Evolutionary conservation across 805 yeast genomes (phyloP), one percentile per base, ranked within the genome.

Genomic region (Teunomyces kruisii): DNA sequence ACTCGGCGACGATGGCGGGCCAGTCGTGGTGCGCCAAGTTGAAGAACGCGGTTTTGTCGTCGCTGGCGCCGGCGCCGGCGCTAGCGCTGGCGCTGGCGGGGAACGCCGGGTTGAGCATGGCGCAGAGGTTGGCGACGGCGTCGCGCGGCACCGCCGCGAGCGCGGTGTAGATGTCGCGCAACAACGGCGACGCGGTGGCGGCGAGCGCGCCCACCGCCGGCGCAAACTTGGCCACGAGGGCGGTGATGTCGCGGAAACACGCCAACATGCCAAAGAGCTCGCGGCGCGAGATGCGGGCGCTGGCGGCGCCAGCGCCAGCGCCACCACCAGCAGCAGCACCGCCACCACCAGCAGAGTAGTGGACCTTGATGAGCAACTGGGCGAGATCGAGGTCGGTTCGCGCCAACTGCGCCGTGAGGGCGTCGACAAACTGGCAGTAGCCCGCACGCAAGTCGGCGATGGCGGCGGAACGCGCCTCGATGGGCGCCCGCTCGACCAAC

Each of bases 381-480:
- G 70, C 74, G 15, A 72, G 52, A 39, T 72, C 75, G 17, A 64
- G 44, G 6, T 62, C 67, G 14, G 61, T 49, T 32, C 63, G 64
- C 8, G 46, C 51, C 15, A 70, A 42, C 17, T 53, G 49, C 7
- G 47, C 48, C 44, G 55, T 60, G 42, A 72, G 55, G 0, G 67
- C 50, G 44, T 72, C 76, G 4, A 68, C 45, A 9, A 66, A 51
- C 38, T 70, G 73, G 44, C 57, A 60, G 44, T 58, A 71, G 5
- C 50, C 59, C 4, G 51, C 46, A 2, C 54, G 50, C 30, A 72
- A 48, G 41, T 62, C 67, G 3, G 52, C 64, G 7, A 72, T 75
- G 0, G 96, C 89, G 32, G 77, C 78, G 0, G 77, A 65, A 19
- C 99, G 73, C n/a, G 73, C 71, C 44, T 76, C 73, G 2, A 94